Base-by-base conservation (phyloP, 306 rosid species). In the Ceratonia siliqua region DNA sequence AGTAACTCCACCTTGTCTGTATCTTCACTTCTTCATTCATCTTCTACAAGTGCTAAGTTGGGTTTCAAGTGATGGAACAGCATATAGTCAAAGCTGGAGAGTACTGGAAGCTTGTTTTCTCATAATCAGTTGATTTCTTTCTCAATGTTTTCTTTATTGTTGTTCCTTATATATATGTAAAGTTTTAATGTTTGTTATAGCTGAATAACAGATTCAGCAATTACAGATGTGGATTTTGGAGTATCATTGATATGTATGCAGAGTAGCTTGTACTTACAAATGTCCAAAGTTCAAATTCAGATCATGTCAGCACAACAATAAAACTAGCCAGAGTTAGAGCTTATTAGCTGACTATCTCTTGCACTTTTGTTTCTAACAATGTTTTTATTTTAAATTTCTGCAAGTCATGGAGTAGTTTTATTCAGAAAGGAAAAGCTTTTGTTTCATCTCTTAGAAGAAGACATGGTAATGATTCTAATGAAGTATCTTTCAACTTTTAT, bases 1-100 rank as follows among this genome's bases (percentile, higher is more conserved):
- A 88, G 79, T 35, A 76, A 89, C 78, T 68, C 94, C 30, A 88
- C 89, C 74, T 87, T 92, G 79, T 92, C 98, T 33, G 89, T 86
- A 4, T 87, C 96, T 53, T 85, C 98, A 49, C 71, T 86, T 45
- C 81, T 89, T 63, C 82, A 82, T 62, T 84, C 85, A 15, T 79
- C 89, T 28, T 86, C 89, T 75, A 58, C 63, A 9, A 75, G 86
- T 84, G 80, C 76, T 22, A 80, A 85, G 46, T 1, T 67, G 32
- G 61, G 79, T 72, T 80, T 57, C 72, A n/a, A 75, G 72, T 79
- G 78, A 82, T n/a, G 77, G 65, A 75, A 75, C 10, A 54, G 42
- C 68, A 42, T 13, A 73, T 25, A 20, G 17, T 67, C 68, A 43
- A 11, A 48, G 65, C 32, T 38, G 48, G 62, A 70, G 30, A 35